Conservation (phyloP, 495 filamentous ascomycete genomes). For the Aspergillus asperescens region DNA sequence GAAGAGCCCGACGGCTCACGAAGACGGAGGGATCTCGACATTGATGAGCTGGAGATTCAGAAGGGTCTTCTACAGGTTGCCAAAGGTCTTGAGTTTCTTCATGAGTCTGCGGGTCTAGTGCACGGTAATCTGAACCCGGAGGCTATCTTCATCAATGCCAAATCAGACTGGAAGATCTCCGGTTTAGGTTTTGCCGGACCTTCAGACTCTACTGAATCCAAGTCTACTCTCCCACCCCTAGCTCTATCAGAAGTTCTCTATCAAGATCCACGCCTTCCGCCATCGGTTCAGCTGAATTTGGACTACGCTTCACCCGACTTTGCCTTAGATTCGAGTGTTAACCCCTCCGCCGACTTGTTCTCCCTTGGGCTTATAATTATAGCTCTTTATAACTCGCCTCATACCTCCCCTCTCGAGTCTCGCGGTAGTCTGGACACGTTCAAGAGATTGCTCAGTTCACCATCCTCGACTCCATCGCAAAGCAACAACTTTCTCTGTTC, state of each 20-base stretch:
- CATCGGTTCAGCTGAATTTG: constrained; percentile 78
- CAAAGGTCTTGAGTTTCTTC: constrained; percentile 91
- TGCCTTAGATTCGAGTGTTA: constrained; percentile 77
- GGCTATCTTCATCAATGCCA: constrained; percentile 89
- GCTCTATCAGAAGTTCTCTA: constrained; percentile 79
- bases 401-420: constrained; percentile 76
- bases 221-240: constrained; percentile 66
- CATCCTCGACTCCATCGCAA: constrained; percentile 67
- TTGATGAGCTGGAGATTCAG: constrained; percentile 96
- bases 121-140: constrained; percentile 95
- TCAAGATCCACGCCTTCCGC: constrained; percentile 76
- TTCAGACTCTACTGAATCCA: constrained; percentile 60
- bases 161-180: constrained; percentile 98
- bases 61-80: constrained; percentile 90
- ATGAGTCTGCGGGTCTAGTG: constrained; percentile 90
- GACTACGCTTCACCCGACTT: constrained; percentile 96
- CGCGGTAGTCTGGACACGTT: constrained; percentile 73
- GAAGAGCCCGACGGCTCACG: constrained; percentile 72
- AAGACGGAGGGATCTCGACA: constrained; percentile 77
- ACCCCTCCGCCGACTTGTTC: constrained; percentile 80
- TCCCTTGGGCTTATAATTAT: constrained; percentile 84
- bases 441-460: constrained; percentile 70
- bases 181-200: constrained; percentile 86
- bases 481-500: constrained; percentile 81
- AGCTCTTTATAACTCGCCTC: constrained; percentile 88